Evolutionary conservation across 495 filamentous ascomycete species (phyloP), one percentile per base, ranked within the genome.

Genomic region (Penicillium egyptiacum): DNA sequence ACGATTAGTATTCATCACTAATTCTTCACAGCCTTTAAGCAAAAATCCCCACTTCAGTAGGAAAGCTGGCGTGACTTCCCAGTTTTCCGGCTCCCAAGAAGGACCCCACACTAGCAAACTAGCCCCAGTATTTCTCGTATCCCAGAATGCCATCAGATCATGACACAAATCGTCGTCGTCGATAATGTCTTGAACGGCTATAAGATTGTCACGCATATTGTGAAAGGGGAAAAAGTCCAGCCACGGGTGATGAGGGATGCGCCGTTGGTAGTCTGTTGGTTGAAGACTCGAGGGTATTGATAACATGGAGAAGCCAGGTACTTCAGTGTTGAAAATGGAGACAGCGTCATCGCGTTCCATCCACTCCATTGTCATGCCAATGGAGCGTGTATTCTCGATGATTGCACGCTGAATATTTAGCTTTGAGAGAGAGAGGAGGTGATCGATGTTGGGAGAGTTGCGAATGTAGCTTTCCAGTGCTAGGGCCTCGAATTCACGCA

Each of bases 41-140:
- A 63, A 9, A 63, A 58, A 69, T 19, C 59, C 46, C 70, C 70
- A 73, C 20, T 67, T 70, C 47, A 33, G 56, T 49, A 61, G n/a
- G 45, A 69, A 70, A 5, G 56, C 61, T n/a, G 58, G 53, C 8
- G 66, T 67, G 4, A 73, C 57, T 41, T 73, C 70, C 70, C 68
- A 73, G 16, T 60, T 63, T 16, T 43, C 22, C 4, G 63, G 35
- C 41, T 69, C 56, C 70, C 70, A 72, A 7, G 70, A 59, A 5
- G 61, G 54, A 8, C 68, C 65, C 71, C 71, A 74, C 0, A 71
- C 64, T n/a, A 75, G 51, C 10, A 71, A 17, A 3, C 53, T 53
- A 6, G 49, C 35, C 2, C 49, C 25, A 1, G 31, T 31, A 53
- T 46, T 60, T 4, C 50, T 62, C 58, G 46, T 47, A 51, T 42